Evolutionary conservation across 805 yeast genomes (phyloP).

Genomic region (Starmerella ratchasimensis): DNA sequence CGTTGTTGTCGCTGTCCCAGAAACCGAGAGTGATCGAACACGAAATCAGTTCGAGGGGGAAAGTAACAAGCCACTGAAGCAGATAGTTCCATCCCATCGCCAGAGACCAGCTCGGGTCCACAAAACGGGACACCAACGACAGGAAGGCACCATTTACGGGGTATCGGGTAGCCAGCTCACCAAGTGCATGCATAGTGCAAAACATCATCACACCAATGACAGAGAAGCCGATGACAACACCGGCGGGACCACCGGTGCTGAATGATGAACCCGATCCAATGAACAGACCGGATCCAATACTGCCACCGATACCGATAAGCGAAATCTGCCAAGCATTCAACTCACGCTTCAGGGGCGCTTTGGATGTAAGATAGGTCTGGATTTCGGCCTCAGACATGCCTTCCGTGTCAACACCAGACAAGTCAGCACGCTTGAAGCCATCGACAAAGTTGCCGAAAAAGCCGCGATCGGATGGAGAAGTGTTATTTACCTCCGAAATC

Average conservation of each 20-base stretch:
- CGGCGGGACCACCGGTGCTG: constrained; percentile 39
- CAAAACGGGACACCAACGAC: constrained; percentile 41
- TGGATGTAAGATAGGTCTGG: constrained; percentile 12
- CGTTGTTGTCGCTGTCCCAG: constrained; percentile 33
- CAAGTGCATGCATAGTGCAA: constrained; percentile 51
- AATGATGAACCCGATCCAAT: constrained; percentile 40
- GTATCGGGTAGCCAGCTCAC: constrained; percentile 54
- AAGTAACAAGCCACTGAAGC: constrained; percentile 44
- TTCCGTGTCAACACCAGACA: constrained; percentile 26
- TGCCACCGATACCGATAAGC: constrained; percentile 73
- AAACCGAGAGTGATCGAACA: constrained; percentile 40
- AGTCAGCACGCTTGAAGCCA: constrained; percentile 35
- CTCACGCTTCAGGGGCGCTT: constrained; percentile 26
- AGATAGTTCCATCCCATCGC: constrained; percentile 59
- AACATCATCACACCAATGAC: constrained; percentile 52
- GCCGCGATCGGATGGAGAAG: constrained; percentile 3
- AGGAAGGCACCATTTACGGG: constrained; percentile 47
- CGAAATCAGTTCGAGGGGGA: constrained; percentile 52
- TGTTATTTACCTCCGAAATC: background rate
- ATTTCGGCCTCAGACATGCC: constrained; percentile 25
- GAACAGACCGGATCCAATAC: constrained; percentile 66
- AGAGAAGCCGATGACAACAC: constrained; percentile 44
- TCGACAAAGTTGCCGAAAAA: constrained; percentile 21
- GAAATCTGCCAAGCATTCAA: constrained; percentile 27
- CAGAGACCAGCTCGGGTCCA: constrained; percentile 51